These are phyloP conservation scores for Triticum dicoccoides DNA, from an alignment of 176 grass and related monocot genomes.

Conservation along the genomic window DNA sequence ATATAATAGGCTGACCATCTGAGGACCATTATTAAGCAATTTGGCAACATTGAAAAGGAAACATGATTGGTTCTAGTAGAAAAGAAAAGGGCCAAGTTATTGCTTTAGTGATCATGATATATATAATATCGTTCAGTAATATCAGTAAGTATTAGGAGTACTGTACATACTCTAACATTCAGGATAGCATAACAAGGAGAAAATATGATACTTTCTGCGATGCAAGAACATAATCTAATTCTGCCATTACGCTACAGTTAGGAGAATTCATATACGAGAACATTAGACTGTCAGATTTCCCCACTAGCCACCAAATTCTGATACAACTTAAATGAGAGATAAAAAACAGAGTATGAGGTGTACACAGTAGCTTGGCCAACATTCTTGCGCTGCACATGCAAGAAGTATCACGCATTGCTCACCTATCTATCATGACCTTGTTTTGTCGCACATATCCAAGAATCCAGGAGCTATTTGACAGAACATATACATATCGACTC, in stretches of 20 bases:
- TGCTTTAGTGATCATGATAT: neutral
- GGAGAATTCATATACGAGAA: neutral
- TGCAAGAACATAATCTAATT: neutral
- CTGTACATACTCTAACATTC: neutral
- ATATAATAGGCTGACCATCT: conserved; percentile 13
- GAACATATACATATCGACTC: conserved; percentile 18
- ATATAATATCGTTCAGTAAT: neutral
- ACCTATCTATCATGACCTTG: neutral
- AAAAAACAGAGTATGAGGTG: neutral
- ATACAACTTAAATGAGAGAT: neutral
- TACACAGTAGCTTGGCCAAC: neutral
- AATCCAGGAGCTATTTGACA: conserved; percentile 38
- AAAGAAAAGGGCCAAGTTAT: neutral
- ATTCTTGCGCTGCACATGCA: conserved; percentile 28
- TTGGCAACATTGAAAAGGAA: neutral
- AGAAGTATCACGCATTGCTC: neutral
- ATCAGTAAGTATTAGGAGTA: neutral
- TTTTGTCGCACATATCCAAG: conserved; percentile 42
- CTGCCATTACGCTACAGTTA: neutral
- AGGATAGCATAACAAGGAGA: neutral
- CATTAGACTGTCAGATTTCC: neutral
- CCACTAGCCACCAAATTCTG: neutral
- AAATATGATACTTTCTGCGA: neutral
- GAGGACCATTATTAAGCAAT: neutral
- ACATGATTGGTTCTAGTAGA: neutral